phyloP scores from a whole-genome alignment of 2,329 filamentous ascomycete genomes.

The Arthrinium phaeospermum region DNA sequence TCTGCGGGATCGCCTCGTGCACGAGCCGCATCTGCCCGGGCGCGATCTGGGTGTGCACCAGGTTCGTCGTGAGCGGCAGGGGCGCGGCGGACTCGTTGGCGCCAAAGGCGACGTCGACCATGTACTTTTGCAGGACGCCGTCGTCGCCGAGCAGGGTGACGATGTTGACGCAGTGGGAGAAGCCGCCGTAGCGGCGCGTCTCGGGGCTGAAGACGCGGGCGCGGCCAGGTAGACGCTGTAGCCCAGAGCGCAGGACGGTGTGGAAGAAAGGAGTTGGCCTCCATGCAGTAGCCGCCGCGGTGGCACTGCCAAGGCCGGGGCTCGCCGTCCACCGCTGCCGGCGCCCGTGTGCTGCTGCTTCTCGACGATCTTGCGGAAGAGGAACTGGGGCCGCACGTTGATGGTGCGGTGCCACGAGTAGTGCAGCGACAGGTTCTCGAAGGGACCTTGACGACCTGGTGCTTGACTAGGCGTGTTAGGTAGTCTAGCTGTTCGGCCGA shows the following conservation, averaged over 20 bases:
- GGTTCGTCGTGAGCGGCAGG: slow-evolving; percentile 22
- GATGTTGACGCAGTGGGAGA: slow-evolving; percentile 37
- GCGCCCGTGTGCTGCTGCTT: not conserved
- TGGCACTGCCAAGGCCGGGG: slow-evolving; percentile 26
- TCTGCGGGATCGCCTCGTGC: slow-evolving; percentile 31
- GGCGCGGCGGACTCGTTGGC: slow-evolving; percentile 30
- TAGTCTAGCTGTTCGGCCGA: slow-evolving; percentile 22
- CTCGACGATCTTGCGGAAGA: slow-evolving; percentile 47
- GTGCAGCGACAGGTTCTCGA: slow-evolving; percentile 53
- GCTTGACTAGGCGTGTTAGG: slow-evolving; percentile 29
- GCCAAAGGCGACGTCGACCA: slow-evolving; percentile 35
- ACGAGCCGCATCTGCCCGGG: slow-evolving; percentile 42
- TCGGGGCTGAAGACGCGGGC: slow-evolving; percentile 31
- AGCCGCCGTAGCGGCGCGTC: slow-evolving; percentile 29
- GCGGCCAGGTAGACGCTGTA: slow-evolving; percentile 39
- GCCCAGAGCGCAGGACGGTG: slow-evolving; percentile 47
- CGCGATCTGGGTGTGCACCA: slow-evolving; percentile 25
- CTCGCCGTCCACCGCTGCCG: not conserved
- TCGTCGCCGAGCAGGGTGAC: slow-evolving; percentile 24
- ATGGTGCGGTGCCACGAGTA: slow-evolving; percentile 43
- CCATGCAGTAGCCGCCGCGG: slow-evolving; percentile 54
- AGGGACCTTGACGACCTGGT: slow-evolving; percentile 50
- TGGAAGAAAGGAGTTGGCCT: slow-evolving; percentile 51
- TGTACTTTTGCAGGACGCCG: slow-evolving; percentile 23
- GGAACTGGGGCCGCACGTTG: slow-evolving; percentile 41